Percentiles rank a stretch among this genome's conserved stretches.
Evolutionary conservation across 164 flowering plant species (phyloP).

Genomic region (Sedum album): DNA sequence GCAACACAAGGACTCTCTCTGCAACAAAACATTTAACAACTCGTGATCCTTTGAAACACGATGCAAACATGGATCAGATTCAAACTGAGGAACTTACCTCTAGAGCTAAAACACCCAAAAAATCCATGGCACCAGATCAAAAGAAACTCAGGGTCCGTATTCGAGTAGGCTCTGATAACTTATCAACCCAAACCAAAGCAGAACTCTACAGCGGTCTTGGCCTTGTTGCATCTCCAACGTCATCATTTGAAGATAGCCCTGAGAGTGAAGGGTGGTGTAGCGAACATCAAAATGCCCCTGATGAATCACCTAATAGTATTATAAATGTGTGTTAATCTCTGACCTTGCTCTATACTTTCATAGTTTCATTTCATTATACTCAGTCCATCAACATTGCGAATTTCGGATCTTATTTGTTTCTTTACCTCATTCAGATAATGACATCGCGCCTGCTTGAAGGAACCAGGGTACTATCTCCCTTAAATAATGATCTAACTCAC

Average conservation of each 20-base stretch:
- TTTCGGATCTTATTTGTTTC: not conserved
- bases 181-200: constrained; percentile 49
- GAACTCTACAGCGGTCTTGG: constrained; percentile 82
- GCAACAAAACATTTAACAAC: constrained; percentile 13
- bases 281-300: constrained; percentile 17
- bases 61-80: constrained; percentile 9
- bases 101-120: constrained; percentile 25
- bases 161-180: constrained; percentile 62
- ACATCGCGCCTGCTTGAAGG: constrained; percentile 35
- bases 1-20: constrained; percentile 13
- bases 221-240: constrained; percentile 60
- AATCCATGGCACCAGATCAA: constrained; percentile 31
- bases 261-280: constrained; percentile 40
- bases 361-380: not conserved
- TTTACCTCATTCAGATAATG: constrained; percentile 41
- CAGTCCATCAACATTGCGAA: not conserved
- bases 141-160: constrained; percentile 71
- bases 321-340: constrained; percentile 33
- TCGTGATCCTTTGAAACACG: constrained; percentile 18
- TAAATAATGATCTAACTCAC: constrained; percentile 35
- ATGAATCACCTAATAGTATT: constrained; percentile 54
- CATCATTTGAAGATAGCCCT: constrained; percentile 47
- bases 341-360: constrained; percentile 7
- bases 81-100: constrained; percentile 23
- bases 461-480: constrained; percentile 49